These are phyloP conservation scores for Epichloe sibirici DNA, from an alignment of 2,329 filamentous ascomycete genomes.

Conservation along the genomic window DNA sequence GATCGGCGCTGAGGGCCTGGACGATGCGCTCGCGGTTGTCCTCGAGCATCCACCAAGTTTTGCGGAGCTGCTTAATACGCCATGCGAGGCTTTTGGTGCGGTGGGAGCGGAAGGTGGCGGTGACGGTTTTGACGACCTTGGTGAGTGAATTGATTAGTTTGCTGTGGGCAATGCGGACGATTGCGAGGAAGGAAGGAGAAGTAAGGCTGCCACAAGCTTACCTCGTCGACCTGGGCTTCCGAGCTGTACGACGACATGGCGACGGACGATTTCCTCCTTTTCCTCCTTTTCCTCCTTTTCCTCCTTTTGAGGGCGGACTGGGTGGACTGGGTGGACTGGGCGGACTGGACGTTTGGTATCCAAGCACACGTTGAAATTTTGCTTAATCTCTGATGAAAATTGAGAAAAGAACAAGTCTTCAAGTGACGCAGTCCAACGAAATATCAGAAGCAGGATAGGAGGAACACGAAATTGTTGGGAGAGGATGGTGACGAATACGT, in stretches of 20 bases:
- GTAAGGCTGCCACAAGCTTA: neutral
- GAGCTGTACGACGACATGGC: conserved; percentile 5
- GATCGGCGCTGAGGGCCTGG: conserved; percentile 21
- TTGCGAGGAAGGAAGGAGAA: neutral
- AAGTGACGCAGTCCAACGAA: too few species aligned
- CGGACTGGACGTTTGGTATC: too few species aligned
- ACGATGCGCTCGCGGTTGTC: conserved; percentile 23
- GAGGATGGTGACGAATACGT: too few species aligned
- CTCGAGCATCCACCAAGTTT: conserved; percentile 28
- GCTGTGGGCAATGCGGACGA: neutral
- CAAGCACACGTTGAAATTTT: too few species aligned
- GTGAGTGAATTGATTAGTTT: neutral
- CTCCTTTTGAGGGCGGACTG: neutral
- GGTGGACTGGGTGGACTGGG: neutral
- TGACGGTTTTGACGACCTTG: conserved; percentile 5
- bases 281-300: too few species aligned
- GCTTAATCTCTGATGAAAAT: too few species aligned
- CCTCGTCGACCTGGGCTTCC: conserved; percentile 6
- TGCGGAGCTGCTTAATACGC: conserved; percentile 29
- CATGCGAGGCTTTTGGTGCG: conserved; percentile 25
- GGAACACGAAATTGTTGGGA: too few species aligned
- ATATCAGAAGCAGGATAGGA: too few species aligned
- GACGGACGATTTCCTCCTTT: neutral
- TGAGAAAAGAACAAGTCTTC: too few species aligned
- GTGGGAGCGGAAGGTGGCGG: conserved; percentile 5